Conservation (phyloP, 352 stramenopile species). For the Globisporangium viniferum region DNA sequence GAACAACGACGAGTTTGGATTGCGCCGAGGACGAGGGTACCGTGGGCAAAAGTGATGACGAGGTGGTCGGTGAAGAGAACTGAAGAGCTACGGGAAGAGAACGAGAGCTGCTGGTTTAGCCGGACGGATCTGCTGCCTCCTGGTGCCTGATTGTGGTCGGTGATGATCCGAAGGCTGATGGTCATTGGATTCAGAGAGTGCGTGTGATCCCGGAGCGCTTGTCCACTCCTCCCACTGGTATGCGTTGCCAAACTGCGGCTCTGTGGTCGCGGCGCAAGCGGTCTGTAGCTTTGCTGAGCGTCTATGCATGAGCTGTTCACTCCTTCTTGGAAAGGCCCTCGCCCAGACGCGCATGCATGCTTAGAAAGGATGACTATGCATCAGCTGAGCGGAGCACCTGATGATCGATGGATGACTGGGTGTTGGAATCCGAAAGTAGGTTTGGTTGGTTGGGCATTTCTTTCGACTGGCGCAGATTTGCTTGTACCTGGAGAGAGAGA, state of each 20-base stretch:
- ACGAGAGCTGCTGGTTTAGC: no score
- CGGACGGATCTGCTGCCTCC: neutral
- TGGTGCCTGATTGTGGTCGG: neutral
- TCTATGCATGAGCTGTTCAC: neutral
- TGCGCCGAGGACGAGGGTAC: conserved; percentile 65
- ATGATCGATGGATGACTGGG: neutral
- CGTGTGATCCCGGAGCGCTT: neutral
- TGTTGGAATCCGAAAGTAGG: neutral
- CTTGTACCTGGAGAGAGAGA: neutral
- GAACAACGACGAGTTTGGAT: conserved; percentile 84
- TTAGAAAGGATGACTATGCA: neutral
- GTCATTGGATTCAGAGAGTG: neutral
- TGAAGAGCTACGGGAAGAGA: neutral
- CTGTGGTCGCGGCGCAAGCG: neutral
- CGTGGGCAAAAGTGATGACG: conserved; percentile 52
- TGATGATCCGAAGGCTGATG: neutral
- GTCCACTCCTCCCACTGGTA: neutral
- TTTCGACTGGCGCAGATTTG: neutral
- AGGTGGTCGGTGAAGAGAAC: neutral
- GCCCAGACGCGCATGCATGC: neutral
- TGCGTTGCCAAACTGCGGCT: neutral
- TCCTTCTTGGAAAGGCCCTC: neutral
- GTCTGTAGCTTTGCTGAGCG: neutral
- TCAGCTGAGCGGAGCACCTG: neutral
- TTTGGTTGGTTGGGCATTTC: neutral